Conservation (phyloP, 176 grass and related monocot genomes). For the Cenchrus purpureus region DNA sequence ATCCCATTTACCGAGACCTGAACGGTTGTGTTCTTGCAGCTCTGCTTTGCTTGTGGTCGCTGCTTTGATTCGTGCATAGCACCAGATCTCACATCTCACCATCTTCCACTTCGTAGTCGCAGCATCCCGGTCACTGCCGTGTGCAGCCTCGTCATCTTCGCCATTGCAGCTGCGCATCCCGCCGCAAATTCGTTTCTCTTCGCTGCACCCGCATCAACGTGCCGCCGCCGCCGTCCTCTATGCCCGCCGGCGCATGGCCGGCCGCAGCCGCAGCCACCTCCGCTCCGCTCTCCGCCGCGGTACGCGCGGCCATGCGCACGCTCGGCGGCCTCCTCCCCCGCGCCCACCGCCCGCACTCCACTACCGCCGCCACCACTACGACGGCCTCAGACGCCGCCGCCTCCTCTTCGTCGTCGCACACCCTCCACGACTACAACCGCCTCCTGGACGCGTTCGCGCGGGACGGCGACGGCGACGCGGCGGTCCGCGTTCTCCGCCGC, state of each 20-base stretch:
- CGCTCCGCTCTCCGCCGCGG: slow-evolving; percentile 34
- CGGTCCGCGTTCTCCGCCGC: slow-evolving; percentile 69
- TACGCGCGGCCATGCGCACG: slow-evolving; percentile 42
- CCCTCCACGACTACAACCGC: slow-evolving; percentile 71
- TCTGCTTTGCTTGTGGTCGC: neutral
- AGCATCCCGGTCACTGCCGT: neutral
- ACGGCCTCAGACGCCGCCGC: slow-evolving; percentile 11
- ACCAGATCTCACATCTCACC: neutral
- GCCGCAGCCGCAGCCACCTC: neutral
- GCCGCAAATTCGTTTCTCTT: neutral
- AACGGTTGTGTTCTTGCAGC: neutral
- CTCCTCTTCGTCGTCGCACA: slow-evolving; percentile 33
- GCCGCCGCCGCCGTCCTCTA: slow-evolving; percentile 25
- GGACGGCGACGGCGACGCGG: slow-evolving; percentile 54
- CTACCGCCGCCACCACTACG: neutral
- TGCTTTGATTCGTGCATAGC: neutral
- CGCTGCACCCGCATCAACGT: neutral
- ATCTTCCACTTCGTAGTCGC: neutral
- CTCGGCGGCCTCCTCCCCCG: slow-evolving; percentile 39
- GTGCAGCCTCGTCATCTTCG: neutral
- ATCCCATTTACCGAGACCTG: neutral
- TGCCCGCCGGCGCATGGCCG: slow-evolving; percentile 50
- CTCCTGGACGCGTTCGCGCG: slow-evolving; percentile 59
- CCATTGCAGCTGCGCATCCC: neutral
- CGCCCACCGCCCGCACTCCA: slow-evolving; percentile 22